Base-by-base conservation (phyloP, 1,284 basidiomycete species). In the Bondarzewia mesenterica region DNA sequence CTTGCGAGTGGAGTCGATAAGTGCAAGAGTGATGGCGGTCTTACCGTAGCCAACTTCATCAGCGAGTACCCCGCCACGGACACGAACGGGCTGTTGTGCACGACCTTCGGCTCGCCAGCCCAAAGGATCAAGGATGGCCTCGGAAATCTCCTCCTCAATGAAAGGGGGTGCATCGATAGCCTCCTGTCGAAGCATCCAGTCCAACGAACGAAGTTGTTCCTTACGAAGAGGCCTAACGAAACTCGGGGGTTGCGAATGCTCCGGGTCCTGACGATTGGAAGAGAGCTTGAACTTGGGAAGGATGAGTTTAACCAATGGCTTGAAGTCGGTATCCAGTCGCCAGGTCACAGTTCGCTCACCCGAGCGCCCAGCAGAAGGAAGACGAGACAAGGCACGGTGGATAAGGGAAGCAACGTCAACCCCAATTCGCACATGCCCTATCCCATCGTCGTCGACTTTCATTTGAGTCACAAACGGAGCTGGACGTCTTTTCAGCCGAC, bases 1-100 rank as follows among this genome's bases (percentile, higher is more conserved):
- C 56, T 78, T 75, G 46, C 67, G 69, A 49, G 78, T 74, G 59
- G 80, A 84, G 59, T 88, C 84, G 54, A 95, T 86, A 48, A 97
- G 74, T 8, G 87, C 93, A 18, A 97, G 76, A 1, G 92, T 93
- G 57, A 97, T 96, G 22, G 93, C 93, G 0, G 93, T 97, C 70
- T 97, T 97, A 27, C 93, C 93, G 61, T 97, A 97, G 44, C 94
- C 93, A 55, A 97, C 93, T 63, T 95, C 87, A 60, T 97, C 93
- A 7, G 94, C 94, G 42, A 97, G 79, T 46, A 97, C 93, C 23
- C 94, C 94, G 14, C 93, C 94, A 43, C 89, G 77, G 21, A 96
- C 70, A 52, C 71, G 74, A 46, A 91, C 77, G 0, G 82, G 77
- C 20, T 93, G 71, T 56, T 89, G 82, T 2, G 90, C 93, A 44